Base-by-base conservation (phyloP, 768 basidiomycete genomes). In the Agaricus subrufescens region DNA sequence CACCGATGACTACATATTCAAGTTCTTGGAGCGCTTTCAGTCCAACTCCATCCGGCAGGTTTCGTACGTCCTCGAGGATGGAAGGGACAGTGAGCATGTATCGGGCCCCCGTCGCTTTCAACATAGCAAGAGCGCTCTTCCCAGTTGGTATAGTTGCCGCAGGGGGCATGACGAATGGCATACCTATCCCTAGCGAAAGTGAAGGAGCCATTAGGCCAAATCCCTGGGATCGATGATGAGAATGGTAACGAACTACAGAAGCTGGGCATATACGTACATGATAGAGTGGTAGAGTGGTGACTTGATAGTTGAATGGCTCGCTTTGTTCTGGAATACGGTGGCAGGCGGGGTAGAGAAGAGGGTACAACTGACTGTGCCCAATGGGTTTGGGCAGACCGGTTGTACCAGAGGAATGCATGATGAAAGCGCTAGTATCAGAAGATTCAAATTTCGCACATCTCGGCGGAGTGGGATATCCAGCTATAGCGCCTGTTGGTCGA, bases 351-450 rank as follows among this genome's bases (percentile, higher is more conserved):
- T 66, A 73, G 6, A 69, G 46, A 10, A 75, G 66, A 5, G 68
- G 58, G 46, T 69, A 75, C 0, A 67, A 63, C 39, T 71, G 71
- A 6, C 68, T 63, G 39, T 73, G 71, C 46, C 61, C 67, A 29
- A 80, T 74, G 1, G 77, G 70, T 61, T 80, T 80, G 1, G 79
- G 79, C 38, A 77, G 66, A n/a, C 77, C 79, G 2, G 77, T 78
- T 4, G 78, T 79, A 11, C 79, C 79, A 3, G 76, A 80, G 0
- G 78, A 77, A 57, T 80, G 79, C 50, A 80, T 59, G n/a, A 80
- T 76, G 14, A 78, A 52, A 0, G 73, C 73, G 14, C 75, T 71
- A 1, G 69, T 60, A 54, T 76, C 73, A 25, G 65, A 52, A 8
- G 67, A 65, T 4, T 49, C 46, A 52, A 61, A 65, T 3, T 57